Evolutionary conservation across 805 yeast genomes (phyloP).

Genomic region (Saccharomycopsis sp.): DNA sequence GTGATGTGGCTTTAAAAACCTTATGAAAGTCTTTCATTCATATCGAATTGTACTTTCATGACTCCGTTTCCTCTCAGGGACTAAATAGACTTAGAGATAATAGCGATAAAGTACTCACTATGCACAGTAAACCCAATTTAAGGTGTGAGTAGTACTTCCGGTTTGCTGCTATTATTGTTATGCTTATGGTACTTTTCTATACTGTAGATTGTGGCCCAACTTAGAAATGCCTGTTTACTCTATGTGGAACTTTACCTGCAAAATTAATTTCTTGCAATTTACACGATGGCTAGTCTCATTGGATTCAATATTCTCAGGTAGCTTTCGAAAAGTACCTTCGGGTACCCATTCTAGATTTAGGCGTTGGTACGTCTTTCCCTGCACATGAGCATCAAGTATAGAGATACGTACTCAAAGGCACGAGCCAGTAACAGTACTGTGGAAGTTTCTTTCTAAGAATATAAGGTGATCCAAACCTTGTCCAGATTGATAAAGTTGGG

Average conservation of each 20-base stretch:
- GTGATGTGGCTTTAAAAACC: no score
- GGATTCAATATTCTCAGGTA: neutral
- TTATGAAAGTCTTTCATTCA: neutral
- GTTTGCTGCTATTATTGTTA: neutral
- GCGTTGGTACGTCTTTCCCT: no score
- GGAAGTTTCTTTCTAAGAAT: neutral
- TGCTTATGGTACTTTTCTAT: neutral
- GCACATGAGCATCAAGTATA: neutral
- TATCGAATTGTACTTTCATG: neutral
- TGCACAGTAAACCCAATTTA: neutral
- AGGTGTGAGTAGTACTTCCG: neutral
- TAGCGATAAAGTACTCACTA: no score
- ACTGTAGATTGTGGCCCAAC: neutral
- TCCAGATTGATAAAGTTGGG: neutral
- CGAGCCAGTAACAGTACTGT: neutral
- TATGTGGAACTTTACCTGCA: neutral
- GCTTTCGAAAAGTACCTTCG: neutral
- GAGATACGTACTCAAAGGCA: neutral
- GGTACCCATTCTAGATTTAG: neutral
- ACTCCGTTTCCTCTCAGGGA: no score
- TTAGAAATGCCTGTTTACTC: neutral
- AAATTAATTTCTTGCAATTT: neutral
- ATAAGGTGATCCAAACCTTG: neutral
- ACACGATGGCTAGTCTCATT: neutral
- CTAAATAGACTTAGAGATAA: no score